Conservation (phyloP, 352 stramenopile genomes). For the Phytophthora idaei region DNA sequence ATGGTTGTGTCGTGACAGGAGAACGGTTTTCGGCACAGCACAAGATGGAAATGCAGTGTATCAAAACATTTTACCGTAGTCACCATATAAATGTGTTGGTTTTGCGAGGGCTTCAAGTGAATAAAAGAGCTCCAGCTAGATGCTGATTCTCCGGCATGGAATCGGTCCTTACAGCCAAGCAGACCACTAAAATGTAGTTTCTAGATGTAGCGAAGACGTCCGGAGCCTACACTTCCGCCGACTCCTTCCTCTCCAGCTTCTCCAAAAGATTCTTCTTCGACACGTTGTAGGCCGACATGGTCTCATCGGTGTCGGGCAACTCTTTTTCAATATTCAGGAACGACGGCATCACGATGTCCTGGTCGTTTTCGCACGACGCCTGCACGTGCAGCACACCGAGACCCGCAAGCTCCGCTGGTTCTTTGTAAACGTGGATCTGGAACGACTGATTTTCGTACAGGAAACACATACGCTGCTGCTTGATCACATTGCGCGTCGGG, state of each 20-base stretch:
- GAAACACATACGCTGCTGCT: conserved; percentile 89
- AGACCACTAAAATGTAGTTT: conserved; percentile 19
- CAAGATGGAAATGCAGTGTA: no score
- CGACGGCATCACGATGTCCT: conserved; percentile 68
- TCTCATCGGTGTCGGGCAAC: conserved; percentile 57
- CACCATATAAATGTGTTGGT: conserved; percentile 6
- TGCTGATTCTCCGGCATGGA: conserved; percentile 2
- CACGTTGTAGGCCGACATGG: conserved; percentile 84
- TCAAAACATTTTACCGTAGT: neutral
- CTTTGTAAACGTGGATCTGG: conserved; percentile 89
- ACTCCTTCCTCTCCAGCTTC: conserved; percentile 16
- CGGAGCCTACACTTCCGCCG: conserved; percentile 23
- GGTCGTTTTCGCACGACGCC: conserved; percentile 62
- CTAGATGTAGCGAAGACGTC: conserved; percentile 27
- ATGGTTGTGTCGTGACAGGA: no score
- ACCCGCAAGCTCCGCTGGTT: conserved; percentile 60
- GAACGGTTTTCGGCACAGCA: neutral
- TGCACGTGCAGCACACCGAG: conserved; percentile 81
- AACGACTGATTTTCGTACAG: conserved; percentile 88
- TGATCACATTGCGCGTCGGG: conserved; percentile 76
- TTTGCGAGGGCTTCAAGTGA: conserved; percentile 8
- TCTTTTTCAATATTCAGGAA: conserved; percentile 81
- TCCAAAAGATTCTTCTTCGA: conserved; percentile 53
- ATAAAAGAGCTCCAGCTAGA: conserved; percentile 16
- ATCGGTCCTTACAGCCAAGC: neutral